Conservation (phyloP, 495 filamentous ascomycete genomes). For the Podospora pseudocomata region DNA sequence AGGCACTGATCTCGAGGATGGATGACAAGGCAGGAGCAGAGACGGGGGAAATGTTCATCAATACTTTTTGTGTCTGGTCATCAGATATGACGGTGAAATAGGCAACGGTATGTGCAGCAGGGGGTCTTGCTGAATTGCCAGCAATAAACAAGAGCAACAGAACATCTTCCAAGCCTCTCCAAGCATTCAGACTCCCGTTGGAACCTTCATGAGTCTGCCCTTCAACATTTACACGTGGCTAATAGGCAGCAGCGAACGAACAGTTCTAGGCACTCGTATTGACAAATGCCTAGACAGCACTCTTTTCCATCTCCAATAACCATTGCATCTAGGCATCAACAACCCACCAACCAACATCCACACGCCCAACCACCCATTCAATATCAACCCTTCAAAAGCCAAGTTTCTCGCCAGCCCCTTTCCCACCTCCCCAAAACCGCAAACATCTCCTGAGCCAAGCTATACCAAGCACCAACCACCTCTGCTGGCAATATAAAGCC, state of each 20-base stretch:
- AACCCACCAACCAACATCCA: neutral
- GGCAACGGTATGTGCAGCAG: too few species aligned
- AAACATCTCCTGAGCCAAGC: neutral
- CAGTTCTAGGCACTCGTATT: neutral
- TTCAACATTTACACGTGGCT: too few species aligned
- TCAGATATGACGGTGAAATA: too few species aligned
- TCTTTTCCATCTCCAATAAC: neutral
- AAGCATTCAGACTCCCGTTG: too few species aligned
- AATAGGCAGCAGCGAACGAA: neutral
- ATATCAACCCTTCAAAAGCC: neutral
- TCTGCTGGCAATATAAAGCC: too few species aligned
- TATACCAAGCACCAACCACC: neutral
- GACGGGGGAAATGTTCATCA: too few species aligned
- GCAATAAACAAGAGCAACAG: too few species aligned
- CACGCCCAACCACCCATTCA: neutral
- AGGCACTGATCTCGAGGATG: neutral
- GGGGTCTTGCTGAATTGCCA: too few species aligned
- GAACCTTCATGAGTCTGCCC: too few species aligned
- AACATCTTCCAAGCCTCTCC: too few species aligned
- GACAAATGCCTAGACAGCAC: neutral
- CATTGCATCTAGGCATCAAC: neutral
- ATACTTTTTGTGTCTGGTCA: too few species aligned
- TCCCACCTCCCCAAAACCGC: neutral
- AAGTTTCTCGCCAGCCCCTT: too few species aligned
- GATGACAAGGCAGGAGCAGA: neutral